Conservation (phyloP, 495 filamentous ascomycete species). For the Aspergillus egyptiacus region DNA sequence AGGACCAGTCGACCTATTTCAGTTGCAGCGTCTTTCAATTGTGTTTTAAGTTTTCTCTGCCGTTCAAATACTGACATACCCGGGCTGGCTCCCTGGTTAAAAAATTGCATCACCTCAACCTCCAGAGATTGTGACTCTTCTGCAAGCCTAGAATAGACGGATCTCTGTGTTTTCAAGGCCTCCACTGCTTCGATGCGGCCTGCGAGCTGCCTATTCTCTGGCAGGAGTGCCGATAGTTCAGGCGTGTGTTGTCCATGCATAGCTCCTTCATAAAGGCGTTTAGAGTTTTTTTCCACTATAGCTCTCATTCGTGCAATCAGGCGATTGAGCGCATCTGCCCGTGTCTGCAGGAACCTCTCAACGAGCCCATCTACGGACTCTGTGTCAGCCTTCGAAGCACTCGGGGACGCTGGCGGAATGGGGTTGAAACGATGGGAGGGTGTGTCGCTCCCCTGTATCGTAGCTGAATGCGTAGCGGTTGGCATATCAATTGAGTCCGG, state of each 20-base stretch:
- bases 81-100: constrained; percentile 32
- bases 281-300: constrained; percentile 32
- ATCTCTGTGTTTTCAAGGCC: constrained; percentile 24
- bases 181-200: constrained; percentile 33
- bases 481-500: constrained; percentile 5
- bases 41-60: constrained; percentile 30
- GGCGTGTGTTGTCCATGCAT: constrained; percentile 37
- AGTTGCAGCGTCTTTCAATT: constrained; percentile 29
- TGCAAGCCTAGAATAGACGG: constrained; percentile 20
- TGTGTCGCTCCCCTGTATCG: constrained; percentile 2
- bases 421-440: constrained; percentile 3
- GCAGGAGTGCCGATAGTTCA: constrained; percentile 22
- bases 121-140: constrained; percentile 31
- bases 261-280: constrained; percentile 34
- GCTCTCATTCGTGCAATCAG: constrained; percentile 22
- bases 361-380: constrained; percentile 21
- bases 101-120: constrained; percentile 27
- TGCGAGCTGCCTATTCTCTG: constrained; percentile 32
- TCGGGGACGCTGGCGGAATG: constrained; percentile 17
- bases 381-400: constrained; percentile 10
- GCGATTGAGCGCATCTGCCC: constrained; percentile 18
- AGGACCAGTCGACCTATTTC: constrained; percentile 29
- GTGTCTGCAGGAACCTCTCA: constrained; percentile 27
- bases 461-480: background rate
- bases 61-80: constrained; percentile 33